Conservation (phyloP, 768 basidiomycete genomes). For the Omphalotus guepiniiformis region DNA sequence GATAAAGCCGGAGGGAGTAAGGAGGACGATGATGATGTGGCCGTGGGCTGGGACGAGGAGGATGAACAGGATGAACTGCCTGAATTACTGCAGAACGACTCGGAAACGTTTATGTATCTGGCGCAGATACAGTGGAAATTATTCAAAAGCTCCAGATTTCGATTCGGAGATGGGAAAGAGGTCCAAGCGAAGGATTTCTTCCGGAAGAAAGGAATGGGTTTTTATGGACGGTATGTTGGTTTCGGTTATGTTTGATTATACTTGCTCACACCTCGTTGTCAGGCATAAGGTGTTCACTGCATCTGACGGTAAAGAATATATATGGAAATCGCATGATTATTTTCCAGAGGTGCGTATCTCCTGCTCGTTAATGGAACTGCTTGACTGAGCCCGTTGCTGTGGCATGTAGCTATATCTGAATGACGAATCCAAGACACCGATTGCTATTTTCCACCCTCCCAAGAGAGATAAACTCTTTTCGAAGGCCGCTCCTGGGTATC, state of each 20-base stretch:
- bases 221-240: constrained; percentile 20
- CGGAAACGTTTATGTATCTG: constrained; percentile 9
- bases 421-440: constrained; percentile 15
- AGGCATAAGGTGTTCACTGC: constrained; percentile 19
- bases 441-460: constrained; percentile 18
- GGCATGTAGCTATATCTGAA: constrained; percentile 4
- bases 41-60: neutral
- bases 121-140: constrained; percentile 31
- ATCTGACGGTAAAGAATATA: constrained; percentile 22
- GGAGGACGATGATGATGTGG: neutral
- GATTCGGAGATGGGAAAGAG: constrained; percentile 20
- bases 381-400: constrained; percentile 10
- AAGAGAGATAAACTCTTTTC: constrained; percentile 12
- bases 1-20: neutral
- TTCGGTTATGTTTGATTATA: neutral
- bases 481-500: constrained; percentile 8
- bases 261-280: neutral
- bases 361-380: neutral
- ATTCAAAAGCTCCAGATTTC: constrained; percentile 25
- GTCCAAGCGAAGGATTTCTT: constrained; percentile 23
- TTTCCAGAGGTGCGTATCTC: constrained; percentile 10
- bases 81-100: neutral
- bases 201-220: constrained; percentile 18
- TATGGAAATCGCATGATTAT: constrained; percentile 14
- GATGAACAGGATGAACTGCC: neutral